phyloP scores from a whole-genome alignment of 768 basidiomycete genomes.

The Fistulinella prunicolor region DNA sequence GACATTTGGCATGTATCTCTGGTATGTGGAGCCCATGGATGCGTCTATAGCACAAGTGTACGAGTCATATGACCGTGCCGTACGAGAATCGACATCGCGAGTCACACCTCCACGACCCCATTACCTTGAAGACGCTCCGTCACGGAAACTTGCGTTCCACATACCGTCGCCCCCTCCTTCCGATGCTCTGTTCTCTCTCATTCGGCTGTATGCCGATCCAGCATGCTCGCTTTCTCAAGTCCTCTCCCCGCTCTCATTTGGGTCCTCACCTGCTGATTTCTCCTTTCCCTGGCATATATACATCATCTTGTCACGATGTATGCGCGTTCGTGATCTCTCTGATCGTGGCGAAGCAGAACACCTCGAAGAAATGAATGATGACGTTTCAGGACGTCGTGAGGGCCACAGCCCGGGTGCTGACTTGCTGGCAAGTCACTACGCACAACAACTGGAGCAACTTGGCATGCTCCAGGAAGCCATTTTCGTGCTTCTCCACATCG shows the following conservation, averaged over 20 bases:
- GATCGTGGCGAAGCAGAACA: conserved; percentile 61
- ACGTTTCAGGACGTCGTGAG: conserved; percentile 49
- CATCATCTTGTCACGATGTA: conserved; percentile 77
- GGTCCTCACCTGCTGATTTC: conserved; percentile 72
- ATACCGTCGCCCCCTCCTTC: conserved; percentile 43
- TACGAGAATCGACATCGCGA: conserved; percentile 36
- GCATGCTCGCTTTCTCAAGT: conserved; percentile 65
- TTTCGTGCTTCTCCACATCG: conserved; percentile 88
- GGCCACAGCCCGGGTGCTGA: conserved; percentile 87
- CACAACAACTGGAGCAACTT: conserved; percentile 76
- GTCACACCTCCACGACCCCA: conserved; percentile 58
- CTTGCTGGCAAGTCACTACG: conserved; percentile 78
- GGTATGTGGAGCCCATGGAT: conserved; percentile 78
- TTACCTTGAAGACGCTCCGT: conserved; percentile 41
- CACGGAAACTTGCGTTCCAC: conserved; percentile 36
- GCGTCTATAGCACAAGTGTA: conserved; percentile 70
- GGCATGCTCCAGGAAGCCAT: conserved; percentile 83
- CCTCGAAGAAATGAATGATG: conserved; percentile 35
- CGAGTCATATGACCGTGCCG: conserved; percentile 50
- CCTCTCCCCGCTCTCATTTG: conserved; percentile 71
- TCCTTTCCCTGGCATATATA: conserved; percentile 93
- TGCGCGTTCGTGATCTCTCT: conserved; percentile 83
- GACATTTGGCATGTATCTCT: conserved; percentile 84
- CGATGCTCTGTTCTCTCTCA: conserved; percentile 80
- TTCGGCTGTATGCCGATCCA: conserved; percentile 74